Evolutionary conservation across 2,329 filamentous ascomycete genomes (phyloP).

Genomic region (Dryadomyces quercivorus): DNA sequence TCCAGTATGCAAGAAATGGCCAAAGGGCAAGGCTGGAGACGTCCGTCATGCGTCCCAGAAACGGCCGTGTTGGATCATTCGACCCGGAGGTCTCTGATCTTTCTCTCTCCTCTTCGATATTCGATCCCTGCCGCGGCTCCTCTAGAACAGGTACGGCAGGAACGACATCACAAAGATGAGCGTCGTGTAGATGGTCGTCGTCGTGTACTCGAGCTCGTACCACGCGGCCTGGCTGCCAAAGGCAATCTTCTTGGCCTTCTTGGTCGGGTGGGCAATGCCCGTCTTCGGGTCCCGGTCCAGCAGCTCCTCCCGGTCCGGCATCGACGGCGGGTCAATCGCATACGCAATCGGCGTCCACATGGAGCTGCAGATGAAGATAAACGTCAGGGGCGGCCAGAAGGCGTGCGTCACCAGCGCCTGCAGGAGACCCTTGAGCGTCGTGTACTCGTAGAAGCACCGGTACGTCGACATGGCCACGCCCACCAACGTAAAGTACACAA

Average conservation of each 20-base stretch:
- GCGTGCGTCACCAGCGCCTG: conserved; percentile 45
- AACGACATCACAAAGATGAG: conserved; percentile 31
- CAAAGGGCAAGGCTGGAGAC: too few species aligned
- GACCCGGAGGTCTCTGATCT: too few species aligned
- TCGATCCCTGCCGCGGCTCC: neutral
- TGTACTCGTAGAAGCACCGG: conserved; percentile 24
- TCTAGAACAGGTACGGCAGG: conserved; percentile 1
- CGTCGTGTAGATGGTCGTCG: conserved; percentile 36
- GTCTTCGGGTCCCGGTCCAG: conserved; percentile 42
- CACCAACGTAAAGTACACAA: conserved; percentile 25
- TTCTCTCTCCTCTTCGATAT: neutral
- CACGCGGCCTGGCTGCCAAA: conserved; percentile 40
- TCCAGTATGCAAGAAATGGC: too few species aligned
- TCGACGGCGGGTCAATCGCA: conserved; percentile 44
- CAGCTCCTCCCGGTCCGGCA: conserved; percentile 46
- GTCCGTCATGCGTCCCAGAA: too few species aligned
- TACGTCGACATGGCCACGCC: conserved; percentile 35
- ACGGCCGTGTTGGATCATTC: too few species aligned
- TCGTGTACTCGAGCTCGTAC: conserved; percentile 43
- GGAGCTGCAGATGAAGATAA: conserved; percentile 39
- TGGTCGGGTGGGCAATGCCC: conserved; percentile 34
- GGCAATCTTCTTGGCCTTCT: conserved; percentile 29
- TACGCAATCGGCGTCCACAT: conserved; percentile 49
- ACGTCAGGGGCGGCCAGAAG: conserved; percentile 49
- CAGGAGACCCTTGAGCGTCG: conserved; percentile 41